phyloP scores from a whole-genome alignment of 306 rosid species.

The Cyclanthera cordifolia region DNA sequence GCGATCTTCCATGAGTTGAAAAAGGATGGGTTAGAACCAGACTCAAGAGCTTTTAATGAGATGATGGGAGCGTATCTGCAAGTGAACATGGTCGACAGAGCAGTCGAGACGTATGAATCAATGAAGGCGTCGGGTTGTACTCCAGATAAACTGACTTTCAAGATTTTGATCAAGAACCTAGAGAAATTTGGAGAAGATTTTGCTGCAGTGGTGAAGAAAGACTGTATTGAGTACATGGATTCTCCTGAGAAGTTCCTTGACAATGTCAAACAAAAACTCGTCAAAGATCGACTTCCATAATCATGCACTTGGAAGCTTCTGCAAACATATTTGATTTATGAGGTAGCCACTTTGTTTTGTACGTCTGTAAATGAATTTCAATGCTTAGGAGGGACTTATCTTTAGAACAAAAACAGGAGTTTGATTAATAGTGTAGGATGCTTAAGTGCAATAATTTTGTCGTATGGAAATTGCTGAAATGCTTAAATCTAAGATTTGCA shows the following conservation, averaged over 20 bases:
- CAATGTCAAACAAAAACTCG: slow-evolving; percentile 24
- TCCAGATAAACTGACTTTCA: slow-evolving; percentile 57
- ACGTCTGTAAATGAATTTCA: neutral
- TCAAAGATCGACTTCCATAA: slow-evolving; percentile 16
- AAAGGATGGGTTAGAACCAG: slow-evolving; percentile 40
- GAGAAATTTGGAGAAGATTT: slow-evolving; percentile 35
- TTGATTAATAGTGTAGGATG: neutral
- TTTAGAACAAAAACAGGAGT: neutral
- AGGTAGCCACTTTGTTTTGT: neutral
- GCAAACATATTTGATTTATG: neutral
- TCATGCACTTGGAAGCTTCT: neutral
- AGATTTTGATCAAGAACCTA: slow-evolving; percentile 41
- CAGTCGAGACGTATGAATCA: slow-evolving; percentile 31
- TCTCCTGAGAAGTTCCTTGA: slow-evolving; percentile 29
- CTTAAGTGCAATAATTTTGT: neutral
- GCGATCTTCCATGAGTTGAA: slow-evolving; percentile 30
- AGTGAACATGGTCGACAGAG: slow-evolving; percentile 42
- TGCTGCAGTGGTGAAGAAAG: slow-evolving; percentile 34
- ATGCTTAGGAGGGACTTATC: neutral
- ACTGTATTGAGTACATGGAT: slow-evolving; percentile 36
- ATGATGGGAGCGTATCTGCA: slow-evolving; percentile 63
- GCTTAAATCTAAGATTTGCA: too few relatives aligned
- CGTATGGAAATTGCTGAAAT: neutral
- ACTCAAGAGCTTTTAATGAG: slow-evolving; percentile 49
- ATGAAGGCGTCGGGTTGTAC: slow-evolving; percentile 53